These are phyloP conservation scores for Austropuccinia psidii DNA, from an alignment of 1,284 basidiomycete species.

Conservation along the genomic window DNA sequence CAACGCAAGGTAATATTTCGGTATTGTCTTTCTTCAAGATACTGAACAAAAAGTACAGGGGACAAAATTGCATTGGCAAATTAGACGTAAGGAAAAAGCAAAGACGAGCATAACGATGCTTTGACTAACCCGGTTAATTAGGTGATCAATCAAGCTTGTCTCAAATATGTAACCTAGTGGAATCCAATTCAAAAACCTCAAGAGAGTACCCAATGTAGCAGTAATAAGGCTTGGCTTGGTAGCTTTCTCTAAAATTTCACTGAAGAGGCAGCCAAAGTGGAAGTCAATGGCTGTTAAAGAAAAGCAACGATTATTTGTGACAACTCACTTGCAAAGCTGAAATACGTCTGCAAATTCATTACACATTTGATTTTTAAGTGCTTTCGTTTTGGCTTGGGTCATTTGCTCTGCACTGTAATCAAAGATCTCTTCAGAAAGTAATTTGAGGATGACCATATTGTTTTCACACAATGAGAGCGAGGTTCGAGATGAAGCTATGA, in stretches of 20 bases:
- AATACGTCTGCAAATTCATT: constrained; percentile 75
- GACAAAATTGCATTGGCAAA: neutral
- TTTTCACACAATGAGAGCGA: constrained; percentile 97
- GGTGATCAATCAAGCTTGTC: constrained; percentile 90
- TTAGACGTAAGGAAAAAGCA: neutral
- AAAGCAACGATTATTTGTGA: constrained; percentile 49
- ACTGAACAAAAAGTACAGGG: constrained; percentile 53
- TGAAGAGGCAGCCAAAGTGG: too few species aligned
- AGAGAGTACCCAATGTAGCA: constrained; percentile 88
- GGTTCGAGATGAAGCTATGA: constrained; percentile 92
- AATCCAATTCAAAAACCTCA: constrained; percentile 99
- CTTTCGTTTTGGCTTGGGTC: constrained; percentile 97
- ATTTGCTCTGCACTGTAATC: constrained; percentile 98
- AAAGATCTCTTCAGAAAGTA: constrained; percentile 98
- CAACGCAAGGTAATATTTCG: constrained; percentile 97
- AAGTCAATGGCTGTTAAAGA: too few species aligned
- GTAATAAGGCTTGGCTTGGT: constrained; percentile 91
- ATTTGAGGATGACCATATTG: constrained; percentile 97
- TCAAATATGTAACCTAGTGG: constrained; percentile 98
- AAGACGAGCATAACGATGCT: neutral
- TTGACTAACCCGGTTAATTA: constrained; percentile 52
- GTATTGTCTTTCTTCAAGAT: constrained; percentile 94
- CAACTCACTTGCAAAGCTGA: constrained; percentile 36
- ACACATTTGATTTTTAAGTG: constrained; percentile 95
- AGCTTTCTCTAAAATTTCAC: constrained; percentile 95